Conservation (phyloP, 495 filamentous ascomycete species). For the Aspergillus kassunensis region DNA sequence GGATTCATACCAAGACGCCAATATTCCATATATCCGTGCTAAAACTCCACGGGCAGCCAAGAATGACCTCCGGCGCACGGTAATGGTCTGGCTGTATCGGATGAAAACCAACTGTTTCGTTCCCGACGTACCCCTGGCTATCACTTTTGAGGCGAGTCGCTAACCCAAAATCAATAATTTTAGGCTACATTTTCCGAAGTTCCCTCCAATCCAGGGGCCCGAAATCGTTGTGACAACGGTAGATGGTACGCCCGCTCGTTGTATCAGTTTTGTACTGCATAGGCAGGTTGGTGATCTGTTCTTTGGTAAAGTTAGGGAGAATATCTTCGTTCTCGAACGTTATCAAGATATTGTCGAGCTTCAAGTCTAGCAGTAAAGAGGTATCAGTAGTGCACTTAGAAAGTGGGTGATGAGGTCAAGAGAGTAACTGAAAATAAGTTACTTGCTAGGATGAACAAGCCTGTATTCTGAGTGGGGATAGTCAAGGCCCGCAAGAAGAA, state of each 20-base stretch:
- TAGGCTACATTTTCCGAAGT: slow-evolving; percentile 27
- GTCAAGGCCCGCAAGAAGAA: slow-evolving; percentile 34
- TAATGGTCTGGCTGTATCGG: slow-evolving; percentile 36
- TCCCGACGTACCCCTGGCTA: neutral
- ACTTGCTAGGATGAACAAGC: slow-evolving; percentile 23
- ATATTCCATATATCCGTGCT: slow-evolving; percentile 36
- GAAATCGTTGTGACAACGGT: slow-evolving; percentile 21
- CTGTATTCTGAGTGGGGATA: slow-evolving; percentile 35
- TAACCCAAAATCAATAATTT: slow-evolving; percentile 80
- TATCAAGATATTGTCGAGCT: slow-evolving; percentile 34
- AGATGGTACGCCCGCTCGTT: slow-evolving; percentile 5
- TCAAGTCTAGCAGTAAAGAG: slow-evolving; percentile 26
- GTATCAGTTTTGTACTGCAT: slow-evolving; percentile 24
- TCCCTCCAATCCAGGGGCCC: slow-evolving; percentile 18
- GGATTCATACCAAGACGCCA: slow-evolving; percentile 36
- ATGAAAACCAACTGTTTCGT: slow-evolving; percentile 13
- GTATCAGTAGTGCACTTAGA: neutral
- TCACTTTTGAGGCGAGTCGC: slow-evolving; percentile 55
- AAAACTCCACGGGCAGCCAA: slow-evolving; percentile 31
- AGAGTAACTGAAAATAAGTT: too few relatives aligned
- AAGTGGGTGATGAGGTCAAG: too few relatives aligned
- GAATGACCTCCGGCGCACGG: slow-evolving; percentile 35
- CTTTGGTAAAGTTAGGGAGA: slow-evolving; percentile 23
- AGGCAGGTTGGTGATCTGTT: slow-evolving; percentile 23
- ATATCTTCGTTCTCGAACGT: slow-evolving; percentile 30